These are phyloP conservation scores for Closterium sp. DNA, from an alignment of 139 green algal species.

Conservation along the genomic window DNA sequence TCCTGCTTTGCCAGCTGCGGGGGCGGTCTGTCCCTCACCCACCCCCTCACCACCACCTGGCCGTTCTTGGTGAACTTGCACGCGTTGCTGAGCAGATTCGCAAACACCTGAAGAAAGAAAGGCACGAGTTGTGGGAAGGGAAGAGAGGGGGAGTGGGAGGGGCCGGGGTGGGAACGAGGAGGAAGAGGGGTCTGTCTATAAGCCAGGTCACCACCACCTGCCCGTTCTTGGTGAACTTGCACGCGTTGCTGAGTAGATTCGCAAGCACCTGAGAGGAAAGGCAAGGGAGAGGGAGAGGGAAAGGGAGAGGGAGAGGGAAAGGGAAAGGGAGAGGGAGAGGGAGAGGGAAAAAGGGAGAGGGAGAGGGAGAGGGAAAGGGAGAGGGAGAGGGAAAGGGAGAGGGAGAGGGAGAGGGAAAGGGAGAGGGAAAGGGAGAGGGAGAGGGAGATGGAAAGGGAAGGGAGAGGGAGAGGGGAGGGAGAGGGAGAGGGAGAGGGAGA, in stretches of 20 bases:
- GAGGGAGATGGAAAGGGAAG: too few species aligned
- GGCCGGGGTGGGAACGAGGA: neutral
- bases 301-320: too few species aligned
- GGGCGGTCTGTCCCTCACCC: slow-evolving; percentile 50
- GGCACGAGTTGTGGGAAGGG: too few species aligned
- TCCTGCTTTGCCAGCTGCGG: neutral
- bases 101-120: slow-evolving; percentile 1
- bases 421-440: neutral
- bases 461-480: too few species aligned
- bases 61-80: slow-evolving; percentile 74
- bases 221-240: slow-evolving; percentile 39
- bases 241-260: slow-evolving; percentile 45
- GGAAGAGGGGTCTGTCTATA: too few species aligned
- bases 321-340: too few species aligned
- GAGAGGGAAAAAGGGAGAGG: too few species aligned
- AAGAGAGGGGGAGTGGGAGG: too few species aligned
- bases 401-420: too few species aligned
- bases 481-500: too few species aligned
- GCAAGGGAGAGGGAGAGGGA: too few species aligned
- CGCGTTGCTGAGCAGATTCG: slow-evolving; percentile 61
- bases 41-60: slow-evolving; percentile 20
- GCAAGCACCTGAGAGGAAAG: slow-evolving; percentile 16
- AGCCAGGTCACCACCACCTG: neutral
- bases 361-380: slow-evolving; percentile 48
- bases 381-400: too few species aligned